phyloP scores from a whole-genome alignment of 2,329 filamentous ascomycete species.

The Samsoniella hepiali region DNA sequence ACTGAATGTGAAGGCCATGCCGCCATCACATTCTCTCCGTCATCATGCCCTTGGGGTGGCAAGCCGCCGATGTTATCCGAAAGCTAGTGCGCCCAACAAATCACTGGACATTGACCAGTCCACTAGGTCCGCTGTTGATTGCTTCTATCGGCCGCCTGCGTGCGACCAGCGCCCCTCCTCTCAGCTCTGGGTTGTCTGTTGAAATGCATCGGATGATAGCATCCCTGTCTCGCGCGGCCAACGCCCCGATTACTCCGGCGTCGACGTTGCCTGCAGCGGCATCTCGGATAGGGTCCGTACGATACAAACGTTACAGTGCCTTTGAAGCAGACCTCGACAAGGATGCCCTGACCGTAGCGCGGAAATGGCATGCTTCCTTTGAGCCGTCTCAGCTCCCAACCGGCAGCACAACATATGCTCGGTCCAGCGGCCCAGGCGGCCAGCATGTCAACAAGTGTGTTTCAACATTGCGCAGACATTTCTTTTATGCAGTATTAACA shows the following conservation, averaged over 20 bases:
- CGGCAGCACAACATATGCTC: conserved; percentile 51
- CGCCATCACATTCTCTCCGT: neutral
- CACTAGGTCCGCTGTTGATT: neutral
- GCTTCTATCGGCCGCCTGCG: neutral
- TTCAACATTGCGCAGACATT: neutral
- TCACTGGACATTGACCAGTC: neutral
- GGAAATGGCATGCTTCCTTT: conserved; percentile 49
- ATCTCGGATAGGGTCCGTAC: neutral
- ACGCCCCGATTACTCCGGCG: too few relatives aligned
- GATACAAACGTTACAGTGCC: conserved; percentile 42
- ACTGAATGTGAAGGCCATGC: neutral
- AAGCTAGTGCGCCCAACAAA: neutral
- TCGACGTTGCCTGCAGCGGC: neutral
- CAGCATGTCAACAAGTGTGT: conserved; percentile 61
- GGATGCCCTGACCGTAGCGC: conserved; percentile 48
- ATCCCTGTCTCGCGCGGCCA: neutral
- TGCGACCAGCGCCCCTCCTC: neutral
- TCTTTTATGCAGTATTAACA: conserved; percentile 38
- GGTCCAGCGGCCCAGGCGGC: conserved; percentile 60
- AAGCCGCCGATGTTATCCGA: neutral
- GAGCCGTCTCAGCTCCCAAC: conserved; percentile 43
- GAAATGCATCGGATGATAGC: conserved; percentile 15
- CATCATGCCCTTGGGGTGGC: neutral
- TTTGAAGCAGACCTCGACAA: conserved; percentile 49
- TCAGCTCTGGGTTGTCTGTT: neutral